Conservation (phyloP, 1,139 yeast species). For the Scheffersomyces insectosa region DNA sequence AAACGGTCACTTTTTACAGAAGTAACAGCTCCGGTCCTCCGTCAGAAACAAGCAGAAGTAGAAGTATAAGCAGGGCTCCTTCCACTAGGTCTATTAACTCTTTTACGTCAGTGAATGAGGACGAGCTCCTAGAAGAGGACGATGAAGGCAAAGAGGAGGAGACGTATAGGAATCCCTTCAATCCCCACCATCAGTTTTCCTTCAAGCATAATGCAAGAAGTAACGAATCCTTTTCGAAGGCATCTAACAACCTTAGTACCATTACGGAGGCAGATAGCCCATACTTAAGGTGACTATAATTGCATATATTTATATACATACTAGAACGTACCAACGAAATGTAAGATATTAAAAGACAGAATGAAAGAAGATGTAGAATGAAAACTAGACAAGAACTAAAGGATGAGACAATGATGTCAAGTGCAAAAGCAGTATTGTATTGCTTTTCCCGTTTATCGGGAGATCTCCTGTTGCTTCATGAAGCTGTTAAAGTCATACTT, state of each 20-base stretch:
- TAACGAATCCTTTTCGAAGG: slow-evolving; percentile 10
- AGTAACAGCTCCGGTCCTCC: slow-evolving; percentile 26
- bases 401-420: too few species aligned
- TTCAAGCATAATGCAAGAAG: slow-evolving; percentile 3
- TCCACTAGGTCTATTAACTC: slow-evolving; percentile 30
- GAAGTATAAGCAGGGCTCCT: slow-evolving; percentile 29
- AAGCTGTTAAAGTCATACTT: slow-evolving; percentile 40
- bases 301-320: too few species aligned
- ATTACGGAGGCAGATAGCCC: slow-evolving; percentile 18
- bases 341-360: too few species aligned
- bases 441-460: not conserved
- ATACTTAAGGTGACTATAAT: too few species aligned
- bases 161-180: slow-evolving; percentile 1
- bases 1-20: slow-evolving; percentile 58
- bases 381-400: too few species aligned
- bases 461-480: slow-evolving; percentile 26
- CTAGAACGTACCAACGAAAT: too few species aligned
- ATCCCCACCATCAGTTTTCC: not conserved
- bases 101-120: slow-evolving; percentile 25
- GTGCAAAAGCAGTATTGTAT: too few species aligned
- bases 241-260: slow-evolving; percentile 11
- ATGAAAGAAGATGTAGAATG: too few species aligned
- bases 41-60: slow-evolving; percentile 15
- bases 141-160: slow-evolving; percentile 16
- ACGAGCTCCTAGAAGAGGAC: slow-evolving; percentile 11